A percentile compares a stretch with the other conserved stretches of the same genome.
phyloP scores from a whole-genome alignment of 2,329 filamentous ascomycete species.

The Mycosphaerella sp. region DNA sequence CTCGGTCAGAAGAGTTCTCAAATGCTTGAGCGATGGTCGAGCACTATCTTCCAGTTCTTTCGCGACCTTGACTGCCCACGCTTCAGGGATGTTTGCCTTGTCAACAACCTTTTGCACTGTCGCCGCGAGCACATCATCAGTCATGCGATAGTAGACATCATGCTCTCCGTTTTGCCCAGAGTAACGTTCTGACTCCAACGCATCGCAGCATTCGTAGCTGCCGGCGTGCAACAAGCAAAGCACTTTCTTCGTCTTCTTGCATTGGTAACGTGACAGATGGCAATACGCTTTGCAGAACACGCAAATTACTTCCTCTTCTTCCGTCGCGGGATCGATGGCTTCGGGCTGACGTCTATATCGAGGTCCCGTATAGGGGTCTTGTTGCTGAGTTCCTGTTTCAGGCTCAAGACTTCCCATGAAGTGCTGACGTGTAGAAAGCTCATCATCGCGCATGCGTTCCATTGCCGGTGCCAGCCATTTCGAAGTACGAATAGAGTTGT shows the following conservation, averaged over 20 bases:
- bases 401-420: slow-evolving; percentile 54
- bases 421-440: slow-evolving; percentile 59
- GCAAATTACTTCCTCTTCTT: slow-evolving; percentile 91
- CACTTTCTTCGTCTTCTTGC: slow-evolving; percentile 71
- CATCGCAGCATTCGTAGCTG: slow-evolving; percentile 70
- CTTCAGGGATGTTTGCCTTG: slow-evolving; percentile 76
- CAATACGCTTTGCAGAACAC: slow-evolving; percentile 85
- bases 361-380: slow-evolving; percentile 30
- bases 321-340: slow-evolving; percentile 63
- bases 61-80: slow-evolving; percentile 86
- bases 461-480: slow-evolving; percentile 92
- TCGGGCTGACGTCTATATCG: slow-evolving; percentile 48
- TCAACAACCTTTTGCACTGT: slow-evolving; percentile 73
- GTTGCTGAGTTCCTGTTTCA: slow-evolving; percentile 40
- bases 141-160: slow-evolving; percentile 68
- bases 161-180: slow-evolving; percentile 53
- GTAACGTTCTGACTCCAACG: slow-evolving; percentile 61
- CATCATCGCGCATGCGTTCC: slow-evolving; percentile 68
- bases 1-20: slow-evolving; percentile 79
- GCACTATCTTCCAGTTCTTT: slow-evolving; percentile 76
- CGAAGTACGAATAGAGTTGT: slow-evolving; percentile 78
- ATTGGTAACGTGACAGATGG: slow-evolving; percentile 86
- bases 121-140: slow-evolving; percentile 61
- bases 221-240: slow-evolving; percentile 80
- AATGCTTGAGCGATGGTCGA: slow-evolving; percentile 75